Evolutionary conservation across 495 filamentous ascomycete genomes (phyloP).

Genomic region (Xylaria sp.): DNA sequence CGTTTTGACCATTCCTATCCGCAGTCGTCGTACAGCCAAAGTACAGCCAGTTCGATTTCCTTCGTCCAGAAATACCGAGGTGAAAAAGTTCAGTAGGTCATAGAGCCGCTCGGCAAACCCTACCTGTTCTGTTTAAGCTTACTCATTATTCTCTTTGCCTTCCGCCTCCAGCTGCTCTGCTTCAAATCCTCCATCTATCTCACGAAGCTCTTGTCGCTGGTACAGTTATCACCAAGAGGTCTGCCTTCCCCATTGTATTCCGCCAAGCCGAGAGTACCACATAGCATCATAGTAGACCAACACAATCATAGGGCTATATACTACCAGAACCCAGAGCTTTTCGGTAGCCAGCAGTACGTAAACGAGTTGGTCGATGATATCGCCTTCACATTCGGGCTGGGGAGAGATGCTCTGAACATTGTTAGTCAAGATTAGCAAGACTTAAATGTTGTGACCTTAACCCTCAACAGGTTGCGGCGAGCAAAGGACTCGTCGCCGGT

Average conservation of each 20-base stretch:
- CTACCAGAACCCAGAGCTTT: slow-evolving; percentile 83
- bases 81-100: slow-evolving; percentile 49
- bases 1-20: slow-evolving; percentile 56
- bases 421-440: slow-evolving; percentile 46
- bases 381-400: slow-evolving; percentile 74
- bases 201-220: slow-evolving; percentile 70
- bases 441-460: neutral
- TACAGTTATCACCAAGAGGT: slow-evolving; percentile 81
- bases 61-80: slow-evolving; percentile 44
- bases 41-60: slow-evolving; percentile 45
- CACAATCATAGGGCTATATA: slow-evolving; percentile 76
- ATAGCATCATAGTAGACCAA: neutral
- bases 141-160: neutral
- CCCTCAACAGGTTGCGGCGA: slow-evolving; percentile 63
- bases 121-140: neutral
- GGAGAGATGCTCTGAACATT: slow-evolving; percentile 69
- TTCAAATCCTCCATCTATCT: slow-evolving; percentile 74
- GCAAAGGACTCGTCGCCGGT: slow-evolving; percentile 58
- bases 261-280: neutral
- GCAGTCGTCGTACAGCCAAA: slow-evolving; percentile 29
- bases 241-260: slow-evolving; percentile 11
- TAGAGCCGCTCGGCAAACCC: neutral
- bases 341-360: slow-evolving; percentile 76
- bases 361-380: slow-evolving; percentile 84
- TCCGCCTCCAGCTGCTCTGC: slow-evolving; percentile 48